Evolutionary conservation across 2,329 filamentous ascomycete genomes (phyloP), one percentile per base, ranked within the genome.

Genomic region (Colletotrichum sp.): DNA sequence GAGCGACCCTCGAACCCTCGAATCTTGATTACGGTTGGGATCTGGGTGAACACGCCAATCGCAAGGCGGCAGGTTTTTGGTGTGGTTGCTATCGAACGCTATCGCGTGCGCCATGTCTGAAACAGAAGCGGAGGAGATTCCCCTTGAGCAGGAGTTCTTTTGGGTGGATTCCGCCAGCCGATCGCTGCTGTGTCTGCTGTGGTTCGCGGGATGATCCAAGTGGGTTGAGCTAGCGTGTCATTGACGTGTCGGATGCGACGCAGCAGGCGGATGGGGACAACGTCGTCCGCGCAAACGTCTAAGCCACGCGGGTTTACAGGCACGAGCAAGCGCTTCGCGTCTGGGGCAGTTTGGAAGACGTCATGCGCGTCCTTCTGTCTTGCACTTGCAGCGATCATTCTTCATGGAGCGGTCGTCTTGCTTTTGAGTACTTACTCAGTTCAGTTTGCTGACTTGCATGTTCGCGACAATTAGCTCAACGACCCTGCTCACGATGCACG

Each of bases 401-500:
- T 71, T 34, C 18, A 39, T 30, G 59, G 34, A 21, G 26, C 28
- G 7, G 13, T 26, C 10, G 16, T 52, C 34, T 64, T 64, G 30
- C 21, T 43, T 61, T 61, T 64, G 59, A 63, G 30, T 63, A 63
- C 61, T 64, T 64, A 39, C 61, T 64, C 68, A 21, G 30, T 71
- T 64, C 72, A 6, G 30, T 71, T 68, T 75, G 69, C 69, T 75
- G 55, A 75, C 73, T 64, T 75, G 72, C 43, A 12, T 30, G 24
- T 36, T 26, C 43, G 73, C 34, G 59, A 73, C 34, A 75, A 63
- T 81, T 81, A 94, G 92, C 94, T 67, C 93, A 95, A 83, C 90
- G 95, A 72, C 95, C 95, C 32, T 97, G 95, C 82, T 93, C 93
- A 32, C 91, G 95, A 82, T 97, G 95, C 82, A 86, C 94, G 39